These are phyloP conservation scores for Talaromyces sp. DNA, from an alignment of 2,329 filamentous ascomycete species.

Conservation along the genomic window DNA sequence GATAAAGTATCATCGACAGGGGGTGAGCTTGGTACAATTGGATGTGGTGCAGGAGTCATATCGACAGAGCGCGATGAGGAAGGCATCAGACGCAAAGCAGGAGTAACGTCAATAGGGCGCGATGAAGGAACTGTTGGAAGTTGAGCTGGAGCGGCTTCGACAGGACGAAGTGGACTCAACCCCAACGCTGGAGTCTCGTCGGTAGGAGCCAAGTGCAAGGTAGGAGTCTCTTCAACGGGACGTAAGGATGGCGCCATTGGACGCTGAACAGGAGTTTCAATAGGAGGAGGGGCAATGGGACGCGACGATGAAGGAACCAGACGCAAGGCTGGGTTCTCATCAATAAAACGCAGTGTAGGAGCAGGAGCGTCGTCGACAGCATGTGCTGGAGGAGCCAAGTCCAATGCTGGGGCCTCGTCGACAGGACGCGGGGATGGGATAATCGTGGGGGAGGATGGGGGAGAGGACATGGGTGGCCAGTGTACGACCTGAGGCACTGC, in stretches of 20 bases:
- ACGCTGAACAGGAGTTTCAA: neutral
- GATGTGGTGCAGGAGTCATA: neutral
- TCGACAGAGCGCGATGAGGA: neutral
- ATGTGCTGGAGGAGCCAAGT: neutral
- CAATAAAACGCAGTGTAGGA: neutral
- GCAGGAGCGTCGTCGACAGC: neutral
- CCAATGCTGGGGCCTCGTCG: neutral
- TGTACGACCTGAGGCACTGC: neutral
- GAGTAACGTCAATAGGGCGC: neutral
- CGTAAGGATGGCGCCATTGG: neutral
- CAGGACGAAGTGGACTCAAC: neutral
- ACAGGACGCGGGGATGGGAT: neutral
- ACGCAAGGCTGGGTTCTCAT: neutral
- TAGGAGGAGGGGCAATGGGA: neutral
- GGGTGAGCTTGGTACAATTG: neutral
- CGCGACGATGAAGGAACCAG: neutral
- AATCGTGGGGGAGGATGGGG: neutral
- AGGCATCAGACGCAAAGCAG: neutral
- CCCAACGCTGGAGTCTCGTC: neutral
- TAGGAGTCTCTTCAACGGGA: neutral
- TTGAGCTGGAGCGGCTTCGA: neutral
- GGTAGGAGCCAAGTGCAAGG: neutral
- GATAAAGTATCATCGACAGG: neutral
- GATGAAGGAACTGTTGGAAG: neutral
- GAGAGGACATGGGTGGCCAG: neutral